These are phyloP conservation scores for Rhizopogon vinicolor DNA, from an alignment of 768 basidiomycete species.

Conservation along the genomic window DNA sequence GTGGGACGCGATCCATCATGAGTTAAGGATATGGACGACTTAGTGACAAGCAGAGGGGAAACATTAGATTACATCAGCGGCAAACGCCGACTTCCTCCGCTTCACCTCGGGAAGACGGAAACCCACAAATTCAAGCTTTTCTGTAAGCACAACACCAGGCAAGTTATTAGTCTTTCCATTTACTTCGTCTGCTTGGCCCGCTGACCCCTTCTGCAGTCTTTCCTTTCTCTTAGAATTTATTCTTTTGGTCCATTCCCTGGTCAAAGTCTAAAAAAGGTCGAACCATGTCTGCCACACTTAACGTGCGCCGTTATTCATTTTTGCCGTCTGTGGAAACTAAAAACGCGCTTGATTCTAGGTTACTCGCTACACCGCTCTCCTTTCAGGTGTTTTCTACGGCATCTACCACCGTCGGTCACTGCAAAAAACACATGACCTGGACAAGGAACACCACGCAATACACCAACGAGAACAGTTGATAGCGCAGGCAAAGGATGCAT, in stretches of 20 bases:
- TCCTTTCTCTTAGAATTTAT: neutral
- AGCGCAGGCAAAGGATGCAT: constrained; percentile 85
- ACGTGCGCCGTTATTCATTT: constrained; percentile 44
- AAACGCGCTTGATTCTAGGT: constrained; percentile 47
- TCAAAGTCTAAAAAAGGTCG: constrained; percentile 10
- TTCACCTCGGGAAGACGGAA: constrained; percentile 6
- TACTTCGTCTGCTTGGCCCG: too few species aligned
- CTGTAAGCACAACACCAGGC: constrained; percentile 3
- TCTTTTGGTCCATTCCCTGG: neutral
- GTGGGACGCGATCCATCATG: neutral
- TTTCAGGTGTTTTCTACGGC: constrained; percentile 86
- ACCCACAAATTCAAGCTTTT: constrained; percentile 7
- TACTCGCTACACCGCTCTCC: constrained; percentile 88
- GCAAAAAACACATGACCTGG: constrained; percentile 73
- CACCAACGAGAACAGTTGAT: constrained; percentile 76
- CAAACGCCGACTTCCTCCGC: constrained; percentile 24
- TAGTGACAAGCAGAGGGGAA: too few species aligned
- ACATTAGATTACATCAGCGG: constrained; percentile 24
- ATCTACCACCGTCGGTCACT: constrained; percentile 89
- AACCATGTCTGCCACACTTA: constrained; percentile 71
- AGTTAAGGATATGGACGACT: neutral
- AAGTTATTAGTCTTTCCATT: constrained; percentile 3
- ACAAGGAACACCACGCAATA: constrained; percentile 68
- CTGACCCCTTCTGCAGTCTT: neutral
- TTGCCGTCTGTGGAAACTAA: neutral